These are phyloP conservation scores for Dendrobium officinale DNA, from an alignment of 106 monocot species.

Conservation along the genomic window DNA sequence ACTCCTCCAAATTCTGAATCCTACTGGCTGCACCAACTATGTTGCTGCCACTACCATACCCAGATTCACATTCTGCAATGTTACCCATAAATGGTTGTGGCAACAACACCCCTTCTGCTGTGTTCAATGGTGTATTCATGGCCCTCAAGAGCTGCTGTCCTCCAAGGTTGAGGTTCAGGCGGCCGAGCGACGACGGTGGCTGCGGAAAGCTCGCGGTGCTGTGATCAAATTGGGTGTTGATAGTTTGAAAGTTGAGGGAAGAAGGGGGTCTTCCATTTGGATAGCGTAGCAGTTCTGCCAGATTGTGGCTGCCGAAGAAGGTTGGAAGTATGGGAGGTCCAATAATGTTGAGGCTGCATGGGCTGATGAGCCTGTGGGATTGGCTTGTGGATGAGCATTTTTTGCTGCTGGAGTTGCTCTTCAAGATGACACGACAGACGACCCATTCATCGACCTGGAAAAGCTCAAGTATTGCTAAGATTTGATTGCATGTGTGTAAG, in stretches of 20 bases:
- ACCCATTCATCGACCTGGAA: constrained; percentile 63
- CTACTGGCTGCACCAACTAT: background rate
- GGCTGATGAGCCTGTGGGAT: constrained; percentile 12
- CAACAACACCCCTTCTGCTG: background rate
- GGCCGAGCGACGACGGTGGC: background rate
- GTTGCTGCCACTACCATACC: background rate
- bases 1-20: background rate
- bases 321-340: constrained; percentile 23
- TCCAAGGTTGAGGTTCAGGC: constrained; percentile 6
- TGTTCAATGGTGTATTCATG: background rate
- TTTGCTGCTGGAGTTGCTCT: constrained; percentile 41
- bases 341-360: constrained; percentile 33
- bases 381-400: constrained; percentile 43
- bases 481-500: background rate
- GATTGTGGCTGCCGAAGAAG: background rate
- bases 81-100: background rate
- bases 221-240: background rate
- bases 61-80: background rate
- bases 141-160: background rate
- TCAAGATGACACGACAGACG: constrained; percentile 76
- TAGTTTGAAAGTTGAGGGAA: background rate
- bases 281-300: background rate
- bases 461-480: background rate
- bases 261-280: background rate
- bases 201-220: background rate